Evolutionary conservation across 768 basidiomycete genomes (phyloP).

Genomic region (Lactarius vividus): DNA sequence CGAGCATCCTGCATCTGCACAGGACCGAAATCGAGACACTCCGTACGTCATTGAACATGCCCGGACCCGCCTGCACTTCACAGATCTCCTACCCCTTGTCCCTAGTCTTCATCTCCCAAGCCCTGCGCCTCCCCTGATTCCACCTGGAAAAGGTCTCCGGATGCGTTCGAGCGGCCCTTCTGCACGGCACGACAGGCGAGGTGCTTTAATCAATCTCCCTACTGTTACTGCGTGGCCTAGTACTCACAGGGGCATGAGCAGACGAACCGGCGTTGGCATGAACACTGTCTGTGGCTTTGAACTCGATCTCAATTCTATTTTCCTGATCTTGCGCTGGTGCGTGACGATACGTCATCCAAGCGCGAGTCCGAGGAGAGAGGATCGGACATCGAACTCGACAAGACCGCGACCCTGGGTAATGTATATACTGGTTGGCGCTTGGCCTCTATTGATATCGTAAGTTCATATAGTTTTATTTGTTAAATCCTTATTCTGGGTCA

Average conservation of each 20-base stretch:
- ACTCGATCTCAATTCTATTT: conserved; percentile 43
- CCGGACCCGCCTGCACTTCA: conserved; percentile 81
- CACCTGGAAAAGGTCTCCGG: conserved; percentile 90
- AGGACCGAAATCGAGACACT: too few species aligned
- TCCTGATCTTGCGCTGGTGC: neutral
- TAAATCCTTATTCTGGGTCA: too few species aligned
- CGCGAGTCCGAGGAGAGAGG: conserved; percentile 4
- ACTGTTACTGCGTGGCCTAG: neutral
- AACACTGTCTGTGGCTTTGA: conserved; percentile 71
- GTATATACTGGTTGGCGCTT: too few species aligned
- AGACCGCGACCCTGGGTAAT: too few species aligned
- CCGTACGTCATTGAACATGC: conserved; percentile 84
- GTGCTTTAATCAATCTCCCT: neutral
- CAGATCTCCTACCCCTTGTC: neutral
- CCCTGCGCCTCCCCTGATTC: conserved; percentile 75
- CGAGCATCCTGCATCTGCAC: too few species aligned
- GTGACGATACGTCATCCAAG: neutral
- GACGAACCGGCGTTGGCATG: neutral
- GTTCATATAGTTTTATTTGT: too few species aligned
- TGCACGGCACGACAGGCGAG: conserved; percentile 54
- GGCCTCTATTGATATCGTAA: too few species aligned
- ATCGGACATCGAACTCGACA: conserved; percentile 25
- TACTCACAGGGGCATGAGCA: neutral
- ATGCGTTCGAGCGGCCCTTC: conserved; percentile 89
- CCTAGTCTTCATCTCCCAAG: neutral